These are phyloP conservation scores for Pythium apleroticum DNA, from an alignment of 352 stramenopile genomes.

Conservation along the genomic window DNA sequence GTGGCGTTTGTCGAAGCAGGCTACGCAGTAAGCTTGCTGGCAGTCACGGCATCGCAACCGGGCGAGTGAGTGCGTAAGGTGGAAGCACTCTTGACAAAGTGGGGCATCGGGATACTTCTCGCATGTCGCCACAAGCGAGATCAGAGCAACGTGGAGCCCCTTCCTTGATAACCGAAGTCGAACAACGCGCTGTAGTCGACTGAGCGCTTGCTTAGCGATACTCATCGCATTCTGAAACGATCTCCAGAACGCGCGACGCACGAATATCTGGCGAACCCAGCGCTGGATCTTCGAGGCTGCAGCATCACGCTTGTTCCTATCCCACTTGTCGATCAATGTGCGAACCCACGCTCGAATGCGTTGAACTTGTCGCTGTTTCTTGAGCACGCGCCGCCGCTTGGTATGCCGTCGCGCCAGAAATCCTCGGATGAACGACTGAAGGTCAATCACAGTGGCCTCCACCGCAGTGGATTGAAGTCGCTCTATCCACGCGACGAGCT, in stretches of 20 bases:
- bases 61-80: conserved; percentile 19
- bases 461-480: neutral
- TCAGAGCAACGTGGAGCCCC: conserved; percentile 12
- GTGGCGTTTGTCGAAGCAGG: conserved; percentile 32
- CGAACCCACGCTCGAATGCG: conserved; percentile 33
- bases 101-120: conserved; percentile 32
- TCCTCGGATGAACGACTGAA: conserved; percentile 26
- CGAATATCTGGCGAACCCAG: conserved; percentile 25
- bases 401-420: conserved; percentile 23
- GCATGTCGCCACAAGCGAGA: conserved; percentile 22
- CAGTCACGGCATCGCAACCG: conserved; percentile 36
- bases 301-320: conserved; percentile 13
- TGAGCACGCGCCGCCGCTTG: conserved; percentile 24
- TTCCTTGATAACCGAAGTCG: conserved; percentile 12
- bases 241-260: conserved; percentile 27
- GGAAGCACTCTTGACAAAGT: conserved; percentile 39
- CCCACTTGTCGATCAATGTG: conserved; percentile 25
- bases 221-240: conserved; percentile 23
- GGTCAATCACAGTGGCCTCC: conserved; percentile 22
- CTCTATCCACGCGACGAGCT: conserved; percentile 25
- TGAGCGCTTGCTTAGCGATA: neutral
- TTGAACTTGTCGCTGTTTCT: conserved; percentile 17
- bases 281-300: conserved; percentile 30
- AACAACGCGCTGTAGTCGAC: conserved; percentile 19
- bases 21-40: conserved; percentile 26